Evolutionary conservation across 352 stramenopile species (phyloP).

Genomic region (Phytophthora uliginosa): DNA sequence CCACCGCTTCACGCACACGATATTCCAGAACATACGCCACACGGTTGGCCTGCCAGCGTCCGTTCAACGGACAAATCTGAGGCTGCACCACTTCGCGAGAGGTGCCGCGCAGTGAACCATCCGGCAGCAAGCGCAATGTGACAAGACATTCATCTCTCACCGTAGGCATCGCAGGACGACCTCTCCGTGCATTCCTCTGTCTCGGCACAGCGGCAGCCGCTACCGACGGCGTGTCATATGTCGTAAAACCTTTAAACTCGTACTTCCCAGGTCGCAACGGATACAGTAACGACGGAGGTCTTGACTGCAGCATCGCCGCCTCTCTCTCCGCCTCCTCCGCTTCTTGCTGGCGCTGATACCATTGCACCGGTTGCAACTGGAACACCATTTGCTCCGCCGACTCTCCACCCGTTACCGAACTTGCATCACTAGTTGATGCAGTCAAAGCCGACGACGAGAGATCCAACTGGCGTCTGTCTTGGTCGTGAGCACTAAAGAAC

Average conservation of each 20-base stretch:
- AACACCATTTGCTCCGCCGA: constrained; percentile 28
- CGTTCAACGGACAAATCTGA: constrained; percentile 59
- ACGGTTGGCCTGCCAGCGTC: constrained; percentile 65
- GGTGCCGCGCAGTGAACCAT: constrained; percentile 59
- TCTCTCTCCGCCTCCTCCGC: constrained; percentile 14
- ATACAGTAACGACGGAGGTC: constrained; percentile 46
- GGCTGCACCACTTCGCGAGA: constrained; percentile 73
- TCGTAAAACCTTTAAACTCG: constrained; percentile 74
- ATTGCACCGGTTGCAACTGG: constrained; percentile 39
- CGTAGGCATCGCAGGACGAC: constrained; percentile 17
- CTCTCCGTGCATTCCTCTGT: constrained; percentile 26
- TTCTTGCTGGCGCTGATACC: constrained; percentile 35
- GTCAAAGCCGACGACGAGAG: constrained; percentile 27
- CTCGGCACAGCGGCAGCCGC: constrained; percentile 10
- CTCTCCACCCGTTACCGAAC: neutral
- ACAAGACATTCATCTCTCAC: constrained; percentile 73
- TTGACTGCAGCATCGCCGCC: constrained; percentile 22
- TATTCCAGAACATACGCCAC: constrained; percentile 74
- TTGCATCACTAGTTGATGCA: constrained; percentile 18
- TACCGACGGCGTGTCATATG: constrained; percentile 34
- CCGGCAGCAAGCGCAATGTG: constrained; percentile 63
- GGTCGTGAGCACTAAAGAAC: constrained; percentile 18
- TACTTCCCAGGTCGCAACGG: constrained; percentile 68
- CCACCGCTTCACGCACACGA: constrained; percentile 69
- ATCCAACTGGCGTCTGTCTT: constrained; percentile 11